Evolutionary conservation across 2,329 filamentous ascomycete species (phyloP).

Genomic region (Talaromyces sp.): DNA sequence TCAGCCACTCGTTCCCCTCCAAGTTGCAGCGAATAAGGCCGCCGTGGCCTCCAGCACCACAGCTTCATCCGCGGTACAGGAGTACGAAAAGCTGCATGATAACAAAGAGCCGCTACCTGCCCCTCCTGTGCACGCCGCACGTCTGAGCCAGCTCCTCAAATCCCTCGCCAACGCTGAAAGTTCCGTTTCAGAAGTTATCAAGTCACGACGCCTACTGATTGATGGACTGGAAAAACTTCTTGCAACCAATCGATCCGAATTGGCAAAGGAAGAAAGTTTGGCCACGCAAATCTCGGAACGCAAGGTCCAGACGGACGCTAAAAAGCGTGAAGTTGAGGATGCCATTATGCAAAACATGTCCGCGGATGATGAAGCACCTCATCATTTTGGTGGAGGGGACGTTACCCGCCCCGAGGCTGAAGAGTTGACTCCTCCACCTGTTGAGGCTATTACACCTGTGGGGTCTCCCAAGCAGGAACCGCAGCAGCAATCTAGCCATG

Average conservation of each 20-base stretch:
- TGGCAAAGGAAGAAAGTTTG: constrained; percentile 70
- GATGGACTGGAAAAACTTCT: constrained; percentile 81
- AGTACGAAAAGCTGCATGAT: constrained; percentile 83
- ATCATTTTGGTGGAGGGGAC: constrained; percentile 37
- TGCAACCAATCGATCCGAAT: constrained; percentile 68
- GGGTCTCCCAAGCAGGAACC: constrained; percentile 48
- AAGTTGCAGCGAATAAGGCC: constrained; percentile 74
- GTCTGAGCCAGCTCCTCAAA: constrained; percentile 86
- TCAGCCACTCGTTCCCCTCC: constrained; percentile 70
- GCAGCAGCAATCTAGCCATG: constrained; percentile 35
- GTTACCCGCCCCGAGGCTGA: constrained; percentile 75
- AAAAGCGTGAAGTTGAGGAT: constrained; percentile 87
- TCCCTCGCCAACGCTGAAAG: constrained; percentile 84
- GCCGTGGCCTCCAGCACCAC: constrained; percentile 68
- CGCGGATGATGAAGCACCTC: constrained; percentile 56
- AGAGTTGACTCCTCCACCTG: constrained; percentile 78
- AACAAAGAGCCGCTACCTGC: constrained; percentile 70
- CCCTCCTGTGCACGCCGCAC: constrained; percentile 87
- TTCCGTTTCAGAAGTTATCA: constrained; percentile 85
- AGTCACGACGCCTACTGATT: constrained; percentile 77
- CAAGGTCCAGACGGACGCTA: constrained; percentile 72
- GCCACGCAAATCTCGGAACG: constrained; percentile 66
- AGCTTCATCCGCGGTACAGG: constrained; percentile 71
- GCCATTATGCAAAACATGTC: constrained; percentile 80
- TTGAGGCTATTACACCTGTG: constrained; percentile 58